Conservation (phyloP, 176 grass and related monocot genomes). For the Raddia distichophylla region DNA sequence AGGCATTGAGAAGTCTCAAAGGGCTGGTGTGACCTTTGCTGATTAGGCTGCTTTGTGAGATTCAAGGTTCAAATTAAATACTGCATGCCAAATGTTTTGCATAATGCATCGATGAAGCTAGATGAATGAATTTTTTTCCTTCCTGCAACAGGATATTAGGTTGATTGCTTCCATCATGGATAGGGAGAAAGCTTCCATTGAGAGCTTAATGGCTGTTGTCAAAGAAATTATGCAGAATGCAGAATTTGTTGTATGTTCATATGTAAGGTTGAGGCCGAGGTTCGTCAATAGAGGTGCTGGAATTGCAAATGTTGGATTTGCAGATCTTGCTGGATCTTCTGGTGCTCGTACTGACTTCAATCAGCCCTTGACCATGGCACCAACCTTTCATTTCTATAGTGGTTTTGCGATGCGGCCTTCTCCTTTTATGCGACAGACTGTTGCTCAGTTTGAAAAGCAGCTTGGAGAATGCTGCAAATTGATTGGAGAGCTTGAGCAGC, state of each 20-base stretch:
- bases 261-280: constrained; percentile 52
- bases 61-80: neutral
- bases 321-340: constrained; percentile 23
- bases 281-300: constrained; percentile 50
- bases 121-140: constrained; percentile 18
- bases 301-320: constrained; percentile 42
- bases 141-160: constrained; percentile 56
- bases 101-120: constrained; percentile 20
- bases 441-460: constrained; percentile 70
- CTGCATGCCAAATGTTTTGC: constrained; percentile 3
- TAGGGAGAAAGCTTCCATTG: constrained; percentile 60
- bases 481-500: constrained; percentile 75
- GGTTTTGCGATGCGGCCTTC: constrained; percentile 66
- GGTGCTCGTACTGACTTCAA: constrained; percentile 32
- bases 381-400: constrained; percentile 54
- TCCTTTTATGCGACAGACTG: constrained; percentile 58
- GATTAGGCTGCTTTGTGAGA: neutral
- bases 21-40: neutral
- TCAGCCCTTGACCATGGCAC: constrained; percentile 40
- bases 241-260: constrained; percentile 67
- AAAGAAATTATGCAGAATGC: constrained; percentile 60
- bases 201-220: constrained; percentile 49
- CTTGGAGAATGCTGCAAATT: constrained; percentile 64
- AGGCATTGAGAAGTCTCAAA: constrained; percentile 11
- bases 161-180: constrained; percentile 58